A percentile compares a stretch with the other conserved stretches of the same genome.
Evolutionary conservation across 257 asterid genomes (phyloP).

Genomic region (Galeopsis tetrahit): DNA sequence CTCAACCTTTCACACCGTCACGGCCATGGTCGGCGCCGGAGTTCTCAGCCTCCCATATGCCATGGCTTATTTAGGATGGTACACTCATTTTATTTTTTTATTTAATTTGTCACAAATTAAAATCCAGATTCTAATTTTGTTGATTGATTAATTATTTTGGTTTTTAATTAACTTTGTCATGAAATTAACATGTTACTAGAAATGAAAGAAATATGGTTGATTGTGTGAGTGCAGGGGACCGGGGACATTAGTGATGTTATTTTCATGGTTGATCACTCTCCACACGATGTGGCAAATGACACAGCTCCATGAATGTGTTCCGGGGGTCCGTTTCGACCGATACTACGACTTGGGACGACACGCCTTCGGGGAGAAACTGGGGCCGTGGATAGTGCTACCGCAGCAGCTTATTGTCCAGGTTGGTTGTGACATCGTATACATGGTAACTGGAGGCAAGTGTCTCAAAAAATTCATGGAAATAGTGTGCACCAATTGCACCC

Average conservation of each 20-base stretch:
- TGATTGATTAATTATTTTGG: too few species aligned
- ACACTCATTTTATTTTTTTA: not conserved
- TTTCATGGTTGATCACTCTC: conserved; percentile 82
- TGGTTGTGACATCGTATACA: conserved; percentile 85
- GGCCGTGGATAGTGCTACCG: conserved; percentile 90
- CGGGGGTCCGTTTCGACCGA: conserved; percentile 81
- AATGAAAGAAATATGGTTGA: too few species aligned
- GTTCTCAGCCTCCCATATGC: conserved; percentile 75
- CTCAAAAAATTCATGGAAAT: conserved; percentile 75
- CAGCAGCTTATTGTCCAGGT: conserved; percentile 89
- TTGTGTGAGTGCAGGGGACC: conserved; percentile 62
- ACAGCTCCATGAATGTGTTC: conserved; percentile 82
- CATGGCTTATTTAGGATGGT: conserved; percentile 90
- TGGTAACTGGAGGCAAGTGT: conserved; percentile 94
- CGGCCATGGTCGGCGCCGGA: conserved; percentile 82
- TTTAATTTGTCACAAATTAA: too few species aligned
- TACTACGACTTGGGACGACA: conserved; percentile 71
- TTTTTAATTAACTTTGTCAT: too few species aligned
- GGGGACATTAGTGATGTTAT: conserved; percentile 66
- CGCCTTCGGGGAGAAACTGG: conserved; percentile 72
- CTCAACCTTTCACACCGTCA: conserved; percentile 70
- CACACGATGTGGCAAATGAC: conserved; percentile 95
- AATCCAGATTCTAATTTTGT: too few species aligned
- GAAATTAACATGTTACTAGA: too few species aligned
- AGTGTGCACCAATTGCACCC: conserved; percentile 61